A percentile compares a stretch with the other conserved stretches of the same genome.
Evolutionary conservation across 495 filamentous ascomycete species (phyloP).

Genomic region (Echria macrotheca): DNA sequence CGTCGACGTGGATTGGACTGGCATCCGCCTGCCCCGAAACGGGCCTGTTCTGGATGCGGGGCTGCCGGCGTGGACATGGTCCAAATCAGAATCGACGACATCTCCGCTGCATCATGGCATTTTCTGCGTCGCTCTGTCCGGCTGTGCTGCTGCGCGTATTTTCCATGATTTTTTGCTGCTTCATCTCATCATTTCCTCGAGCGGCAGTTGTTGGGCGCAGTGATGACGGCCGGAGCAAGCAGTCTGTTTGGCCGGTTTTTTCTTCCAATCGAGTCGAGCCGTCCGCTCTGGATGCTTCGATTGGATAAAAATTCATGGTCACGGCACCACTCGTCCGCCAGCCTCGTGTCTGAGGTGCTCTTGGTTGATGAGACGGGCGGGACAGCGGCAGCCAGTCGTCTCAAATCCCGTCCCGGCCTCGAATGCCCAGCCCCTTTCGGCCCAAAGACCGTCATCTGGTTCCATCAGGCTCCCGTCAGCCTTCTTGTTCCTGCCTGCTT

Average conservation of each 20-base stretch:
- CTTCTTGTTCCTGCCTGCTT: slow-evolving; percentile 34
- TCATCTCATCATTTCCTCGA: too few species aligned
- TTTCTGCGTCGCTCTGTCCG: background rate
- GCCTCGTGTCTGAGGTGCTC: slow-evolving; percentile 16
- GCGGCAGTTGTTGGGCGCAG: background rate
- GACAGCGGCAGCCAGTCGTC: slow-evolving; percentile 15
- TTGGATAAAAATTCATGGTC: slow-evolving; percentile 21
- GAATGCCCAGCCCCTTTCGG: slow-evolving; percentile 17
- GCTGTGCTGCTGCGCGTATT: background rate
- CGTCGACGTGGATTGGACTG: slow-evolving; percentile 34
- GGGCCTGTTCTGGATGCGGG: slow-evolving; percentile 5
- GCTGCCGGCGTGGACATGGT: background rate
- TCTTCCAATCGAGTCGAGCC: slow-evolving; percentile 21
- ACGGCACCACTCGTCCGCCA: slow-evolving; percentile 17
- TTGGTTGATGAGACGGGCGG: slow-evolving; percentile 7
- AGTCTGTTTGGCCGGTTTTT: background rate
- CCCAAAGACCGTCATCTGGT: slow-evolving; percentile 20
- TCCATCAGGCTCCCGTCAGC: slow-evolving; percentile 23
- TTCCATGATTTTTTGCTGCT: too few species aligned
- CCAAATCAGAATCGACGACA: background rate
- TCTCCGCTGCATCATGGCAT: background rate
- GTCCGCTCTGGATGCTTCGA: slow-evolving; percentile 6
- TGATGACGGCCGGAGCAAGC: background rate
- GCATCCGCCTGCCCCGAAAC: slow-evolving; percentile 15
- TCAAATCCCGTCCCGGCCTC: slow-evolving; percentile 10